These are phyloP conservation scores for Colletotrichum gigasporum DNA, from an alignment of 2,329 filamentous ascomycete genomes.

Conservation along the genomic window DNA sequence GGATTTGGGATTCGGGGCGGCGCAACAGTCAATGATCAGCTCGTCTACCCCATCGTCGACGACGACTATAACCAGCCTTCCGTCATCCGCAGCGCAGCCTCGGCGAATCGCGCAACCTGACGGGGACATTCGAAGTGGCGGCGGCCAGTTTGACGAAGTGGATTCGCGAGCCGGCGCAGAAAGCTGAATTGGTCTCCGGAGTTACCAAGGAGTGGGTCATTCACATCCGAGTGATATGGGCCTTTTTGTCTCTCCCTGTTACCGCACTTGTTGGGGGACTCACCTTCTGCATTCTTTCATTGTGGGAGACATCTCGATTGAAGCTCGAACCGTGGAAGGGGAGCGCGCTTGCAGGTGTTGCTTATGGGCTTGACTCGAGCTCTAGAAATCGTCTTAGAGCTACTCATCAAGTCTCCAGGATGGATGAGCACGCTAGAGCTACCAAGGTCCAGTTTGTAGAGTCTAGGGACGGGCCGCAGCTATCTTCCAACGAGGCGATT, in stretches of 20 bases:
- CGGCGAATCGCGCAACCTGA: not conserved
- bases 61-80: not conserved
- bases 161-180: not conserved
- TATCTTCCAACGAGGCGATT: too few relatives aligned
- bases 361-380: too few relatives aligned
- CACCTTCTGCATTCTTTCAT: not conserved
- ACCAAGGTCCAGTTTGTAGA: too few relatives aligned
- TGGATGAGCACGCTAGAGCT: too few relatives aligned
- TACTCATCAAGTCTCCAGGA: too few relatives aligned
- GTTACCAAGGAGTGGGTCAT: not conserved
- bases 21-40: not conserved
- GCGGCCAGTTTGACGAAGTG: not conserved
- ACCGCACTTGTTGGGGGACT: not conserved
- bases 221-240: not conserved
- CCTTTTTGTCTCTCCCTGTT: not conserved
- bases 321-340: not conserved
- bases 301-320: not conserved
- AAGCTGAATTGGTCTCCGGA: not conserved
- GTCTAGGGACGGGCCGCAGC: too few relatives aligned
- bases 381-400: too few relatives aligned
- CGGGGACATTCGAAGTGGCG: not conserved
- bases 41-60: not conserved
- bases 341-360: constrained; percentile 3
- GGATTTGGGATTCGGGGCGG: not conserved
- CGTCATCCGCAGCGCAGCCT: not conserved